These are phyloP conservation scores for Curvularia hawaiiensis DNA, from an alignment of 2,329 filamentous ascomycete genomes.

Conservation along the genomic window DNA sequence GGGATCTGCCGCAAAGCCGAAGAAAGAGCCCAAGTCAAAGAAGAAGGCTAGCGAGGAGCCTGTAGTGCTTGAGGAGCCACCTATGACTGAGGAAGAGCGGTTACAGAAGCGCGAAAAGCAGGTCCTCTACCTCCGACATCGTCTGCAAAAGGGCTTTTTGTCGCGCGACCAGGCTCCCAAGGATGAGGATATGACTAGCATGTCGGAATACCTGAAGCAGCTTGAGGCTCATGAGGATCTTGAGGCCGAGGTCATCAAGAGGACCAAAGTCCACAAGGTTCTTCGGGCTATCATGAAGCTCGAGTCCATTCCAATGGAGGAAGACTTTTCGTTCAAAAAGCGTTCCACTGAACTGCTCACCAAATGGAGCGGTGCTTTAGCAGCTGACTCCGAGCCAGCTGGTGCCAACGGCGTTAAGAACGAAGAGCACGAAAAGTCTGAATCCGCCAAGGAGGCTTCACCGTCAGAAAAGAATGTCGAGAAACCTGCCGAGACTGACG, in stretches of 20 bases:
- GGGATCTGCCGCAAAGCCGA: conserved; percentile 56
- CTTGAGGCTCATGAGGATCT: conserved; percentile 82
- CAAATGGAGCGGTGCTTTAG: conserved; percentile 84
- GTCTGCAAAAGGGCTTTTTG: conserved; percentile 92
- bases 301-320: conserved; percentile 75
- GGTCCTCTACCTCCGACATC: conserved; percentile 92
- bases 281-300: conserved; percentile 93
- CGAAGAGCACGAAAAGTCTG: conserved; percentile 47
- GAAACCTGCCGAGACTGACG: conserved; percentile 8
- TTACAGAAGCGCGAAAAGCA: conserved; percentile 64
- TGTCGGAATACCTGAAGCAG: conserved; percentile 78
- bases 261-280: conserved; percentile 98
- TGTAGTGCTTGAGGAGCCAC: conserved; percentile 57
- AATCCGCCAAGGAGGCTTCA: conserved; percentile 32
- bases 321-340: conserved; percentile 86
- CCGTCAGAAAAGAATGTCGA: conserved; percentile 44
- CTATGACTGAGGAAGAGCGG: conserved; percentile 60
- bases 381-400: conserved; percentile 34
- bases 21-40: conserved; percentile 63
- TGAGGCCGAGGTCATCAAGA: conserved; percentile 85
- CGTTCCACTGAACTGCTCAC: conserved; percentile 80
- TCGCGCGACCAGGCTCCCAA: conserved; percentile 84
- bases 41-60: conserved; percentile 56
- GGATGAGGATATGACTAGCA: conserved; percentile 79
- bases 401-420: conserved; percentile 44